A percentile compares a stretch with the other conserved stretches of the same genome.
Evolutionary conservation across 805 yeast genomes (phyloP).

Genomic region (Pichia scutulata): DNA sequence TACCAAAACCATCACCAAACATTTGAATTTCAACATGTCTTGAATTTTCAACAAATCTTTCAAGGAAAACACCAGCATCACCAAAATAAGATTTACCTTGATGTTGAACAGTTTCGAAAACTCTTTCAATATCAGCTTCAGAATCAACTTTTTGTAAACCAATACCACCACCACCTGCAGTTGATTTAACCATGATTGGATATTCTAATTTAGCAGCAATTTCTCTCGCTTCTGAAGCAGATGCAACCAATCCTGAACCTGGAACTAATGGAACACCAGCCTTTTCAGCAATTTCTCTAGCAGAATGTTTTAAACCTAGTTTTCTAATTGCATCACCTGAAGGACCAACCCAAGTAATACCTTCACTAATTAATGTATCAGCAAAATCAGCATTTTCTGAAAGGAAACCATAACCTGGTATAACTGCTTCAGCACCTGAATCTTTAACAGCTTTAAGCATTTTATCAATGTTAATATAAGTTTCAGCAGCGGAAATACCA

Average conservation of each 20-base stretch:
- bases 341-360: constrained; percentile 94
- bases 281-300: constrained; percentile 81
- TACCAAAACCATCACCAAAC: constrained; percentile 92
- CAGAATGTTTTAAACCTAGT: constrained; percentile 92
- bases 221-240: constrained; percentile 64
- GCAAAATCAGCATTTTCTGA: constrained; percentile 96
- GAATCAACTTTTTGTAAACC: constrained; percentile 91
- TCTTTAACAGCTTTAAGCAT: constrained; percentile 78
- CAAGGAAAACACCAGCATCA: constrained; percentile 91
- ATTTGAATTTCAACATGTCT: constrained; percentile 96
- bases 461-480: constrained; percentile 80
- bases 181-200: constrained; percentile 93
- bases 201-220: constrained; percentile 71
- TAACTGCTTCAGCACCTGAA: constrained; percentile 86
- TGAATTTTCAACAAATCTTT: constrained; percentile 89
- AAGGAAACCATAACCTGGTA: constrained; percentile 95
- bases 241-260: constrained; percentile 79
- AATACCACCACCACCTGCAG: constrained; percentile 99
- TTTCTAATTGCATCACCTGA: constrained; percentile 87
- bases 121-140: constrained; percentile 70
- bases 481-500: constrained; percentile 84
- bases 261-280: constrained; percentile 98
- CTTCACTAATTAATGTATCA: constrained; percentile 75
- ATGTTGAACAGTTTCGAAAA: constrained; percentile 85
- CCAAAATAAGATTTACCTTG: constrained; percentile 92